Evolutionary conservation across 139 green algal genomes (phyloP), one percentile per base, ranked within the genome.

Genomic region (Chlamydomonas sp.): DNA sequence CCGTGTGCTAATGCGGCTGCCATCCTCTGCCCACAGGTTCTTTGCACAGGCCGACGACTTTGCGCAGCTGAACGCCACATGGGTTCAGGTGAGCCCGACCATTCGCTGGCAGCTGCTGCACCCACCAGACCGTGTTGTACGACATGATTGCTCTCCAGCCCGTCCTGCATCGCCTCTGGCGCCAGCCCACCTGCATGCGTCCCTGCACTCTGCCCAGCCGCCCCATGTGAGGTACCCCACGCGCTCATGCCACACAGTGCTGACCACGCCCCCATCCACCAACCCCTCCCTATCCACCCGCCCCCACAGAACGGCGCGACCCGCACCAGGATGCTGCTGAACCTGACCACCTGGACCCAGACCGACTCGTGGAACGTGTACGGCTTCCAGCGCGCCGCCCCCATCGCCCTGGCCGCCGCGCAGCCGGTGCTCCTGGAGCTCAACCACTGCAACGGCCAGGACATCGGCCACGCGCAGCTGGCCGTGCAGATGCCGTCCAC

Each of bases 401-500:
- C 77, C 12, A n/a, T 92, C 58, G 14, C 63, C 3, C 69, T 92
- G 17, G 69, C 71, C 0, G 85, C 81, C 5, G 78, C 72, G 18
- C 89, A 92, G 82, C 17, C 60, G 15, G 58, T 92, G 8, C 80
- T 92, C 63, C 69, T 92, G 18, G 71, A 90, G 20, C 12, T 57
- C 16, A 63, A 9, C 3, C 77, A 86, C 18, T 87, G 83, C 88
- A 91, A 91, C 72, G 17, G 9, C 0, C 4, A 1, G 2, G 63
- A 17, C 1, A 63, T 68, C 17, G 88, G 88, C 63, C 8, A n/a
- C 5, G 15, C 71, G 17, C 76, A 85, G 77, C 75, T 90, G 5
- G 84, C 84, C 6, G 84, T 88, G 63, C 84, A 75, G 57, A 83
- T 88, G 84, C 31, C 77, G 63, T 72, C 79, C 2, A 8, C 63